phyloP scores from a whole-genome alignment of 192 early-diverging fungal species.

The Dissophora globulifera region DNA sequence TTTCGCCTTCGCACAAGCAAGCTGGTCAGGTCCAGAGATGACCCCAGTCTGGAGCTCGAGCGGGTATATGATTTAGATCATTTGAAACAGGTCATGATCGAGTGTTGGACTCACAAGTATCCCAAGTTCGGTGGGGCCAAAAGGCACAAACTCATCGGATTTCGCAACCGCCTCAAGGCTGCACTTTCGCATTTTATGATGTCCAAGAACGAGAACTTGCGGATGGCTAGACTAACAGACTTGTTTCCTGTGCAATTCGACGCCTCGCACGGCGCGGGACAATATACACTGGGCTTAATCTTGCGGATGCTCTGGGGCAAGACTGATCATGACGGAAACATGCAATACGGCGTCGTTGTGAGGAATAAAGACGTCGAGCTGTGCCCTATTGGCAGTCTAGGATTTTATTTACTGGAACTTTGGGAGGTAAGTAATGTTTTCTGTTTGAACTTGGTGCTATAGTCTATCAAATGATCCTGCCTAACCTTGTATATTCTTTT shows the following conservation, averaged over 20 bases:
- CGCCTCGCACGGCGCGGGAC: not conserved
- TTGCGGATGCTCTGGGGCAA: conserved; percentile 1
- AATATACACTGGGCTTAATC: not conserved
- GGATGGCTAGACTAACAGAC: conserved; percentile 1
- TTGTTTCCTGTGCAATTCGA: not conserved
- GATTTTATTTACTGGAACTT: not conserved
- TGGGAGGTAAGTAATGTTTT: not conserved
- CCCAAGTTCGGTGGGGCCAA: not conserved
- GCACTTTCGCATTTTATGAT: conserved; percentile 5
- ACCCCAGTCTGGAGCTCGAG: too few species aligned
- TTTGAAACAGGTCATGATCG: too few species aligned
- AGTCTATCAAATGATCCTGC: too few species aligned
- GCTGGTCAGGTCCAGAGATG: too few species aligned
- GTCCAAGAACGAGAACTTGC: not conserved
- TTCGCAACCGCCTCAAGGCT: not conserved
- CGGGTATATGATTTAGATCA: too few species aligned
- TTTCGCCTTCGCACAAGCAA: too few species aligned
- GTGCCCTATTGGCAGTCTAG: not conserved
- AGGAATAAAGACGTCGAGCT: not conserved
- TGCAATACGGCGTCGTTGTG: conserved; percentile 1
- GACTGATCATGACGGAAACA: not conserved
- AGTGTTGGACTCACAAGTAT: conserved; percentile 1
- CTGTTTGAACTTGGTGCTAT: too few species aligned
- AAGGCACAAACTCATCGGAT: not conserved
- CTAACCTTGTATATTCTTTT: too few species aligned